Percentiles rank a stretch among this genome's conserved stretches.
Evolutionary conservation across 2,329 filamentous ascomycete genomes (phyloP).

Genomic region (Bertia moriformis): DNA sequence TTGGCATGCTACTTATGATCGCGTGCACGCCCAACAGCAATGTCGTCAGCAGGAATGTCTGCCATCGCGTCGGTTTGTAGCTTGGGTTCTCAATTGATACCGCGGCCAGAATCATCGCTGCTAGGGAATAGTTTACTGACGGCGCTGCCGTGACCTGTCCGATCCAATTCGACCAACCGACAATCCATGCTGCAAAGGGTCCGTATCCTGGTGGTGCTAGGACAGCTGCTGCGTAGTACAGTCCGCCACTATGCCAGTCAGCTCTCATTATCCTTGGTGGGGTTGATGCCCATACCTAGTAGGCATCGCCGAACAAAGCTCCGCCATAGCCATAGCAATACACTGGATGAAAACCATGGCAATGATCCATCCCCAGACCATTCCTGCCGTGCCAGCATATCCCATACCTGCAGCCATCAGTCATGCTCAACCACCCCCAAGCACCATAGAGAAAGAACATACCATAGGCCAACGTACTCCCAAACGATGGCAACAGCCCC

Average conservation of each 20-base stretch:
- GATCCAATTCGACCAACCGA: slow-evolving; percentile 59
- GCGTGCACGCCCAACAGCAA: slow-evolving; percentile 56
- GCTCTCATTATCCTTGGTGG: background rate
- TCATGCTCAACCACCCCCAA: background rate
- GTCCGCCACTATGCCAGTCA: slow-evolving; percentile 34
- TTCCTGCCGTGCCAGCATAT: slow-evolving; percentile 41
- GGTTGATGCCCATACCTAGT: slow-evolving; percentile 27
- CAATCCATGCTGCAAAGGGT: slow-evolving; percentile 54
- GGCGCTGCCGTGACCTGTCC: slow-evolving; percentile 52
- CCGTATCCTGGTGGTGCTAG: slow-evolving; percentile 53
- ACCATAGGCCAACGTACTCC: slow-evolving; percentile 58
- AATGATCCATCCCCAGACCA: slow-evolving; percentile 66
- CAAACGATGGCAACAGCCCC: slow-evolving; percentile 57
- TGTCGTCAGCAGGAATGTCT: slow-evolving; percentile 53
- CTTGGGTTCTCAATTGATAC: slow-evolving; percentile 51
- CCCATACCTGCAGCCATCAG: slow-evolving; percentile 22
- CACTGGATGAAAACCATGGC: slow-evolving; percentile 60
- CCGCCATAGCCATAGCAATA: slow-evolving; percentile 55
- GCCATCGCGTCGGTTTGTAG: slow-evolving; percentile 51
- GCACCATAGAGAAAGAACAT: slow-evolving; percentile 22
- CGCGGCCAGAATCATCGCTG: slow-evolving; percentile 59
- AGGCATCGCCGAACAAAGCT: slow-evolving; percentile 61
- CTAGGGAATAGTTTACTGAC: slow-evolving; percentile 50
- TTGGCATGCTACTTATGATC: slow-evolving; percentile 55
- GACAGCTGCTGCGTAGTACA: slow-evolving; percentile 63